A percentile compares a stretch with the other conserved stretches of the same genome.
phyloP scores from a whole-genome alignment of 805 yeast genomes.

The Wickerhamiella vanderwaltii region DNA sequence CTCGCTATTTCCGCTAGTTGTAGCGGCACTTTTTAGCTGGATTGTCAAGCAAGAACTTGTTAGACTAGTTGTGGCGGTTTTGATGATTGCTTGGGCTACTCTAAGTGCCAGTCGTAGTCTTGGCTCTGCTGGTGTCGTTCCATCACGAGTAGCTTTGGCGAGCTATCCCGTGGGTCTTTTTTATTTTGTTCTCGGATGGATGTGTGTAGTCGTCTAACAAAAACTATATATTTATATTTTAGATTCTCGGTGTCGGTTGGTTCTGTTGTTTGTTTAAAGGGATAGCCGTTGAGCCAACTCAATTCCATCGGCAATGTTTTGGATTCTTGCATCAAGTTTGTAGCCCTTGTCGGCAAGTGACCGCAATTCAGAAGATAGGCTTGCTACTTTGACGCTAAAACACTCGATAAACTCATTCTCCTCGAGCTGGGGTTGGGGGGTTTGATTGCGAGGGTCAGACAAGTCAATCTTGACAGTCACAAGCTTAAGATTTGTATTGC shows the following conservation, averaged over 20 bases:
- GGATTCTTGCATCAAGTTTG: conserved; percentile 75
- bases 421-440: conserved; percentile 68
- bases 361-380: conserved; percentile 43
- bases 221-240: neutral
- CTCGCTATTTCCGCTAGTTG: conserved; percentile 52
- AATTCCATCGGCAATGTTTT: conserved; percentile 75
- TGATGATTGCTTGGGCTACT: conserved; percentile 49
- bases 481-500: conserved; percentile 74
- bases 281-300: conserved; percentile 34
- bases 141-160: conserved; percentile 49
- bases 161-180: conserved; percentile 54
- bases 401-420: conserved; percentile 88
- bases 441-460: conserved; percentile 46
- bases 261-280: neutral
- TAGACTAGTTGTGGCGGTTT: conserved; percentile 36
- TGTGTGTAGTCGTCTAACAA: conserved; percentile 42
- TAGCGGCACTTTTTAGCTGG: conserved; percentile 40
- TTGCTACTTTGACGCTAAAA: conserved; percentile 49
- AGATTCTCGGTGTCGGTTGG: neutral
- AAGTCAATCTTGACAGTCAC: conserved; percentile 72
- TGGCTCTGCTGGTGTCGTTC: conserved; percentile 49
- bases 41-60: conserved; percentile 38
- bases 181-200: conserved; percentile 53
- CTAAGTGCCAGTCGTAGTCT: conserved; percentile 52
- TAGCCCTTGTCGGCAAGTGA: conserved; percentile 52